A percentile compares a stretch with the other conserved stretches of the same genome.
These are phyloP conservation scores for Colletotrichum falcatum DNA, from an alignment of 2,329 filamentous ascomycete species.

Conservation along the genomic window DNA sequence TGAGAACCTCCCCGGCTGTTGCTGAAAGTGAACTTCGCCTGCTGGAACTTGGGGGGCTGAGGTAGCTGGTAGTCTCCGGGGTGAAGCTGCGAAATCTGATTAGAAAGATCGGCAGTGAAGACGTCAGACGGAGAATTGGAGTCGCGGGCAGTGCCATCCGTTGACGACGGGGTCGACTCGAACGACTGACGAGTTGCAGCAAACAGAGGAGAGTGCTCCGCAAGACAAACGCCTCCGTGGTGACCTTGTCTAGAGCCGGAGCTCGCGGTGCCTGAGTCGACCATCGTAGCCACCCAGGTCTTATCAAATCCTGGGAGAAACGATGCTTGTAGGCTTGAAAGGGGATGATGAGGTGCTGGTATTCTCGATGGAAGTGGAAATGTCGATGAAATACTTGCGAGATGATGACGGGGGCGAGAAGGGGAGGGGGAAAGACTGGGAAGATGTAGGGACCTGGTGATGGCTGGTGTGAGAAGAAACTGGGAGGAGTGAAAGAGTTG, in stretches of 20 bases:
- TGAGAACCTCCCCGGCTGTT: background rate
- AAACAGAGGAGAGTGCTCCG: slow-evolving; percentile 29
- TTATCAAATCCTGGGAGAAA: background rate
- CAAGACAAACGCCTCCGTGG: slow-evolving; percentile 32
- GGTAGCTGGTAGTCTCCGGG: slow-evolving; percentile 24
- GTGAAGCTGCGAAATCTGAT: slow-evolving; percentile 6
- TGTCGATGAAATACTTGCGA: background rate
- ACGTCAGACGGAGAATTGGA: slow-evolving; percentile 31
- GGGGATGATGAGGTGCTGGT: background rate
- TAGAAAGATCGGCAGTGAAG: slow-evolving; percentile 24
- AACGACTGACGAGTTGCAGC: background rate
- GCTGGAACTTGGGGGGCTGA: slow-evolving; percentile 27
- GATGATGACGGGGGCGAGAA: background rate
- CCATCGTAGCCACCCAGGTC: slow-evolving; percentile 15
- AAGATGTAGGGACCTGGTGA: background rate
- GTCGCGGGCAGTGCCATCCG: slow-evolving; percentile 20
- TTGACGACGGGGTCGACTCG: slow-evolving; percentile 23
- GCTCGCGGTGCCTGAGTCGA: slow-evolving; percentile 16
- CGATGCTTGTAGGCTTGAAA: background rate
- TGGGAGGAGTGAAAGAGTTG: background rate
- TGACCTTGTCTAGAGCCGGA: slow-evolving; percentile 13
- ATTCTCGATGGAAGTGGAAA: background rate
- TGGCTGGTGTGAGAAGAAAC: background rate
- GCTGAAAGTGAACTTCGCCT: background rate
- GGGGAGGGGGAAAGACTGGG: background rate